Conservation (phyloP, 768 basidiomycete species). For the Mycena indigotica region DNA sequence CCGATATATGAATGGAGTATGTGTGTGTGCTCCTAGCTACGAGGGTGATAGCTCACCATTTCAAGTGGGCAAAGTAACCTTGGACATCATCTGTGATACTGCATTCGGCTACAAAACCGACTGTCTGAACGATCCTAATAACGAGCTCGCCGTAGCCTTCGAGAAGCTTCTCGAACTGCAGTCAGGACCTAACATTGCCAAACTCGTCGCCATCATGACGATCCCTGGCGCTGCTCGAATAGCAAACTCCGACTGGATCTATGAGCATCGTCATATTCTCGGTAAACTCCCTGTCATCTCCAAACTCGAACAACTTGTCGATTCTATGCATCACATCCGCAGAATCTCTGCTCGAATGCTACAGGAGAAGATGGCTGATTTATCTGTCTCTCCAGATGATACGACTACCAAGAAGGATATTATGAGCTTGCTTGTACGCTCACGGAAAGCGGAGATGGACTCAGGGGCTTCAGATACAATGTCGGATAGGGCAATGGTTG, state of each 20-base stretch:
- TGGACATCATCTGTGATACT: slow-evolving; percentile 55
- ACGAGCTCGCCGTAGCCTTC: slow-evolving; percentile 51
- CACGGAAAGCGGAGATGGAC: slow-evolving; percentile 40
- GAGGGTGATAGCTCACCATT: background rate
- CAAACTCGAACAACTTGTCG: slow-evolving; percentile 28
- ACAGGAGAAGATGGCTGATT: slow-evolving; percentile 41
- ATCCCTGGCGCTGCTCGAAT: slow-evolving; percentile 41
- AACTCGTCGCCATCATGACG: slow-evolving; percentile 36
- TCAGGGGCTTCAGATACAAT: slow-evolving; percentile 40
- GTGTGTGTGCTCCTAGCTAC: slow-evolving; percentile 20
- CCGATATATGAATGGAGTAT: slow-evolving; percentile 49
- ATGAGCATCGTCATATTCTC: slow-evolving; percentile 37
- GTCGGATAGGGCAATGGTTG: slow-evolving; percentile 52
- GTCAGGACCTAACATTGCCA: slow-evolving; percentile 39
- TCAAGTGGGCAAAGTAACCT: slow-evolving; percentile 52
- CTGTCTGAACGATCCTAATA: slow-evolving; percentile 47
- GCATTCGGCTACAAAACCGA: slow-evolving; percentile 52
- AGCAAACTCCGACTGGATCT: slow-evolving; percentile 39
- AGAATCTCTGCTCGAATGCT: slow-evolving; percentile 43
- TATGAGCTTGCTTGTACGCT: slow-evolving; percentile 52
- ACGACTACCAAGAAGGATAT: slow-evolving; percentile 49
- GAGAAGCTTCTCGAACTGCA: slow-evolving; percentile 45
- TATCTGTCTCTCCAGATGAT: slow-evolving; percentile 35
- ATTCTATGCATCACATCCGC: slow-evolving; percentile 46
- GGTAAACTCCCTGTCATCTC: slow-evolving; percentile 14